Base-by-base conservation (phyloP, 192 early-diverging fungal species). In the Piromyces finnis region DNA sequence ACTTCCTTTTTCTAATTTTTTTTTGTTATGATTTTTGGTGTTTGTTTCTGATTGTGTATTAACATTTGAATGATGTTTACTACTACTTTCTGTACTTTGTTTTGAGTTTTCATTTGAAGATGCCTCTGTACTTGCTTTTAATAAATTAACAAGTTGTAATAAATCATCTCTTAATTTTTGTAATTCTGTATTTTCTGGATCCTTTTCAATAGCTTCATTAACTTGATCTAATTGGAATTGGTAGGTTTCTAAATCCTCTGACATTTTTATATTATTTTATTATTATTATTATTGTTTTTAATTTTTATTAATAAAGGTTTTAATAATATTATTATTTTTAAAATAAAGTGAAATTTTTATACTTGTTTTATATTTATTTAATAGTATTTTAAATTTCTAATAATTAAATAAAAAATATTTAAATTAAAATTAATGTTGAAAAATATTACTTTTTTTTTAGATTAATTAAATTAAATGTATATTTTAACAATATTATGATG, bases 151-250 rank as follows among this genome's bases (percentile, higher is more conserved):
- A 30, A 95, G 87, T 81, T 94, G 92, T 28, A 82, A 86, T 78
- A 95, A 84, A 84, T 93, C 92, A 78, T 80, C 82, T 78, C 87
- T 86, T 77, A 94, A 87, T 81, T 90, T 92, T 78, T 85, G 80
- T 59, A 94, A 87, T 81, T 93, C 93, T 78, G 82, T 81, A 86
- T 94, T 93, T 30, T 84, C 84, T 15, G 93, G 92, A 84, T 93
- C 91, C 79, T 85, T 88, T 78, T 79, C 78, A 30, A 95, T 85
- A 12, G 92, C 91, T 81, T 90, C 85, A 35, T 94, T 89, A 78
- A 95, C 90, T 82, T 92, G 91, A 28, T 88, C 88, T 78, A 94
- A 84, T 81, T 92, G 90, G 81, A 92, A 91, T 77, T 85, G 88
- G 82, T 92, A 92, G 15, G 81, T 81, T 77, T 84, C 85, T 35